Evolutionary conservation across 768 basidiomycete species (phyloP).

Genomic region (Botryobasidium botryosum): DNA sequence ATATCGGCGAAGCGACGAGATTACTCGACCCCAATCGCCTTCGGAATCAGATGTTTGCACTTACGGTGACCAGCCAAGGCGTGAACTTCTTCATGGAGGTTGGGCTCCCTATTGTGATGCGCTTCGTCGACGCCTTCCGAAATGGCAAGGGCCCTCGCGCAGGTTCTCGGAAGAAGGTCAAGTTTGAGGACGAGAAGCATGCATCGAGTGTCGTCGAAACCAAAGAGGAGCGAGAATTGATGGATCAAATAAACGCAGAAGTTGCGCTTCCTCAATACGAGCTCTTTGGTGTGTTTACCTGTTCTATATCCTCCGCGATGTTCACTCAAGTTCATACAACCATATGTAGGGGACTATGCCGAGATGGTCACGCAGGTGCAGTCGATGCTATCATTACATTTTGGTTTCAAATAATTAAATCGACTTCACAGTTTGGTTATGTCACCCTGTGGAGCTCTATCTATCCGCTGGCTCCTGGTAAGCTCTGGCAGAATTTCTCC

Average conservation of each 20-base stretch:
- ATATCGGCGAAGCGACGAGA: background rate
- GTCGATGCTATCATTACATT: background rate
- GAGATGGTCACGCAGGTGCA: constrained; percentile 89
- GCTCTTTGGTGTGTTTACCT: constrained; percentile 35
- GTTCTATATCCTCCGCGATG: background rate
- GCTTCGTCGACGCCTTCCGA: constrained; percentile 36
- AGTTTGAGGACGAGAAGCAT: constrained; percentile 51
- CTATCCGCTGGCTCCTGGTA: constrained; percentile 79
- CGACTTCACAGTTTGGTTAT: constrained; percentile 85
- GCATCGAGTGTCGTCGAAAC: constrained; percentile 13
- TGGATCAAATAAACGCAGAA: constrained; percentile 63
- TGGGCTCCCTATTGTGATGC: constrained; percentile 59
- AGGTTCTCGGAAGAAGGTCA: constrained; percentile 42
- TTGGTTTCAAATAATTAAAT: background rate
- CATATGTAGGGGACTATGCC: constrained; percentile 49
- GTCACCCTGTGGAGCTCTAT: constrained; percentile 84
- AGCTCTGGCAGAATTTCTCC: constrained; percentile 15
- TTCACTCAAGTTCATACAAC: background rate
- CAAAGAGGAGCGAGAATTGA: constrained; percentile 56
- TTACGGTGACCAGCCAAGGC: constrained; percentile 76
- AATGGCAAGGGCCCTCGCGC: constrained; percentile 24
- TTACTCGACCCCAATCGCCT: constrained; percentile 31
- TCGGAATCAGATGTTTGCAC: constrained; percentile 86
- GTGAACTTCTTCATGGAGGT: constrained; percentile 64
- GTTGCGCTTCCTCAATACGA: constrained; percentile 66